Base-by-base conservation (phyloP, 768 basidiomycete genomes). In the Amanita rimosa region DNA sequence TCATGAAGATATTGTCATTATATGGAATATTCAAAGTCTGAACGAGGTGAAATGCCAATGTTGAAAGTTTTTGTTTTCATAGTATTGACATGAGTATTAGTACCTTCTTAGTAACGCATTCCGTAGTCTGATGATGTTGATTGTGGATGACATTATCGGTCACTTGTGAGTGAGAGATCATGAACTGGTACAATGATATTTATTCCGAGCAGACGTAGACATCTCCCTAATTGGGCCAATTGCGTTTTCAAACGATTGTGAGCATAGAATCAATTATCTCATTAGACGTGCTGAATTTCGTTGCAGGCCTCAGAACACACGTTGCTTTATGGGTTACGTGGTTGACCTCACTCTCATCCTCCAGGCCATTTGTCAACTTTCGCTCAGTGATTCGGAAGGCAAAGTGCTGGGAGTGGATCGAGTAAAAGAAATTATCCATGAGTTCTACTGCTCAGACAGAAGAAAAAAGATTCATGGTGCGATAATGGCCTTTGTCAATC, bases 251-350 rank as follows among this genome's bases (percentile, higher is more conserved):
- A 46, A 4, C 11, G 19, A 46, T 34, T 31, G 45, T 46, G 21
- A 24, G 45, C n/a, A 7, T 22, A 10, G 19, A 9, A 7, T 22
- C 9, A 3, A 9, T n/a, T 26, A 22, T 19, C 5, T 9, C 9
- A 6, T 6, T 4, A 26, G 17, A 17, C 11, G 14, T 4, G 2
- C 16, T 36, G 16, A 35, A 24, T 21, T 24, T 22, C 9, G 16
- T 21, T 8, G n/a, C 21, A 33, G 33, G 21, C 45, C 45, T n/a
- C 26, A 26, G 41, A 35, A 46, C 10, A 36, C 36, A 14, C 45
- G 45, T 22, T 46, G 45, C 14, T 35, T 46, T 6, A 46, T 46
- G 33, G 45, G 45, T 13, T 46, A 46, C 33, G 45, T 46, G 2
- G 45, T 46, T 14, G 35, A 46, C 45, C 35, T 46, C 21, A 46